These are phyloP conservation scores for Metschnikowia rubicola DNA, from an alignment of 805 yeast species.

Conservation along the genomic window DNA sequence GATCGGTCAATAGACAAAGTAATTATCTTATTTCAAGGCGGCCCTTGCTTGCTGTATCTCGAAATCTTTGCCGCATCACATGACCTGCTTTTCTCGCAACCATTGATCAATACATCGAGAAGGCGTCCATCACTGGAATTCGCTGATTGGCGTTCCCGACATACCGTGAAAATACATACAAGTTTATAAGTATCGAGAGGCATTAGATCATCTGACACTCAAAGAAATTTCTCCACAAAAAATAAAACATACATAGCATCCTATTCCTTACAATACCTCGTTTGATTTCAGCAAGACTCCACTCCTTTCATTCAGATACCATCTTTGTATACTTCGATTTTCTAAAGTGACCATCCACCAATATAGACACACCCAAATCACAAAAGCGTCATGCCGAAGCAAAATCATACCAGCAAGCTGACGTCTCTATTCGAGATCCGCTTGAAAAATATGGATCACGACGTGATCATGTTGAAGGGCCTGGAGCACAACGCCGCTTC, in stretches of 20 bases:
- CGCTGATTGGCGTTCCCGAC: too few species aligned
- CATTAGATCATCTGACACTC: too few species aligned
- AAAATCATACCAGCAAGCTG: conserved; percentile 22
- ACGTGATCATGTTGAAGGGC: conserved; percentile 80
- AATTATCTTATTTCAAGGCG: not conserved
- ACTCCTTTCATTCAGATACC: too few species aligned
- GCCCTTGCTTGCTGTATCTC: conserved; percentile 6
- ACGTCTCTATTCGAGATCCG: conserved; percentile 47
- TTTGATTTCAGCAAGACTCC: too few species aligned
- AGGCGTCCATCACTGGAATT: too few species aligned
- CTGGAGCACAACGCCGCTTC: conserved; percentile 73
- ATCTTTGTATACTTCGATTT: not conserved
- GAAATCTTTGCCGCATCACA: conserved; percentile 3
- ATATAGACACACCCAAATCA: not conserved
- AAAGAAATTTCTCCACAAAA: too few species aligned
- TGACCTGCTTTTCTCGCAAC: conserved; percentile 7
- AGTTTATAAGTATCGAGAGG: too few species aligned
- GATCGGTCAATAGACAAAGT: too few species aligned
- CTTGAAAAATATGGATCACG: conserved; percentile 64
- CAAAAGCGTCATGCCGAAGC: conserved; percentile 16
- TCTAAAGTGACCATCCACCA: not conserved
- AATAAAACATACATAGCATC: too few species aligned
- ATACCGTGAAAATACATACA: too few species aligned
- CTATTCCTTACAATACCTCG: too few species aligned
- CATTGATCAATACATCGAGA: not conserved